phyloP scores from a whole-genome alignment of 768 basidiomycete species.

The Lyophyllum decastes region DNA sequence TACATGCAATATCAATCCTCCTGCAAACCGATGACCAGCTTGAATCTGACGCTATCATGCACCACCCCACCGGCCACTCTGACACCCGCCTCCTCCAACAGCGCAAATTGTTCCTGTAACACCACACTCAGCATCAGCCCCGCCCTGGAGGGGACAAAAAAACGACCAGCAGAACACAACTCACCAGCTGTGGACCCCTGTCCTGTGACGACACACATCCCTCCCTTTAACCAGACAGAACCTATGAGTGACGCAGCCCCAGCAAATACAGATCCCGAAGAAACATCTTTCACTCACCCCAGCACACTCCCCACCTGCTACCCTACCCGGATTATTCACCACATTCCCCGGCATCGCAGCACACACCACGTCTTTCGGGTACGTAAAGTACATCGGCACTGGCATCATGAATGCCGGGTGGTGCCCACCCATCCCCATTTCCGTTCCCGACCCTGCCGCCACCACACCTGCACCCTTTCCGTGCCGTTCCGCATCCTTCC shows the following conservation, averaged over 20 bases:
- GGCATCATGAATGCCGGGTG: slow-evolving; percentile 33
- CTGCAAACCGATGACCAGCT: no score
- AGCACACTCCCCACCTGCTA: slow-evolving; percentile 11
- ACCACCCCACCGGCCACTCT: no score
- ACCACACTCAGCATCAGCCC: background rate
- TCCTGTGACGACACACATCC: background rate
- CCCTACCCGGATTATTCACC: slow-evolving; percentile 11
- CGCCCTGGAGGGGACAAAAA: background rate
- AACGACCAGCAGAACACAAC: background rate
- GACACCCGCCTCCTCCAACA: background rate
- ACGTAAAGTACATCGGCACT: slow-evolving; percentile 30
- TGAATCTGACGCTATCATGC: no score
- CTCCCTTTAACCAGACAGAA: background rate
- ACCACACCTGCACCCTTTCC: no score
- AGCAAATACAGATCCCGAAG: background rate
- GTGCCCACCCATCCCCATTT: slow-evolving; percentile 14
- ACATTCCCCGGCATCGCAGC: slow-evolving; percentile 16
- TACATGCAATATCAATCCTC: no score
- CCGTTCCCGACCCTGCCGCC: no score
- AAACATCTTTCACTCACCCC: background rate
- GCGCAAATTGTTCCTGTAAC: slow-evolving; percentile 13
- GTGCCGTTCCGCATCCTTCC: slow-evolving; percentile 18
- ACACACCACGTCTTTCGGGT: slow-evolving; percentile 13
- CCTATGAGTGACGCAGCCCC: background rate
- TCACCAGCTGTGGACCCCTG: background rate